Base-by-base conservation (phyloP, 1,284 basidiomycete genomes). In the Ustilago tritici region DNA sequence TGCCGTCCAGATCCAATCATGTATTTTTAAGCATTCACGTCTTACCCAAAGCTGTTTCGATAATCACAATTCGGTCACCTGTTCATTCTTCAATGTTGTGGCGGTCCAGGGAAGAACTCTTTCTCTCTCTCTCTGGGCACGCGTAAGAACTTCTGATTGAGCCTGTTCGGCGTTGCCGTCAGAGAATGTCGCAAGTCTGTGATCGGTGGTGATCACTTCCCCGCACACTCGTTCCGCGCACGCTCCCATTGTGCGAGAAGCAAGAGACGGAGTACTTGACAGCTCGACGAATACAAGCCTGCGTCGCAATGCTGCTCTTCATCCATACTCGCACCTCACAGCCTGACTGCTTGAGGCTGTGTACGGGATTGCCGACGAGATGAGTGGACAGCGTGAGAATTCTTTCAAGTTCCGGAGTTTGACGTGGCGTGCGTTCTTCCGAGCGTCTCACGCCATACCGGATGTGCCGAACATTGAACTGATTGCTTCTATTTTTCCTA, bases 31-130 rank as follows among this genome's bases (percentile, higher is more conserved):
- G 35, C 50, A 53, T 31, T 50, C 41, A 15, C 23, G 14, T 31
- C 23, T 19, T 31, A 34, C 40, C 15, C 36, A 46, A 40, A 47
- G 50, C 40, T 17, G 31, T 38, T 41, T 47, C 43, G 47, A 41
- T 66, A 61, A 66, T 66, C 64, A 60, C 55, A 50, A 50, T 38
- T 56, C 14, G 55, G 40, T 53, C 38, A 58, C 49, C 31, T 65
- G n/a, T 46, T 56, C 43, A 17, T 46, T 46, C n/a, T 5, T 46
- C 19, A 7, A 15, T 15, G 14, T 17, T 41, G 36, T 41, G 9
- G 6, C 40, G 11, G 12, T 17, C 40, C 7, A 15, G 14, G 40
- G 40, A 17, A 6, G 6, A 23, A 46, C 7, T 46, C 43, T 4
- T 19, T 46, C 43, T 46, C 9, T 12, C 11, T 41, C 6, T 19